Conservation (phyloP, 768 basidiomycete genomes). For the Tulasnella sp. region DNA sequence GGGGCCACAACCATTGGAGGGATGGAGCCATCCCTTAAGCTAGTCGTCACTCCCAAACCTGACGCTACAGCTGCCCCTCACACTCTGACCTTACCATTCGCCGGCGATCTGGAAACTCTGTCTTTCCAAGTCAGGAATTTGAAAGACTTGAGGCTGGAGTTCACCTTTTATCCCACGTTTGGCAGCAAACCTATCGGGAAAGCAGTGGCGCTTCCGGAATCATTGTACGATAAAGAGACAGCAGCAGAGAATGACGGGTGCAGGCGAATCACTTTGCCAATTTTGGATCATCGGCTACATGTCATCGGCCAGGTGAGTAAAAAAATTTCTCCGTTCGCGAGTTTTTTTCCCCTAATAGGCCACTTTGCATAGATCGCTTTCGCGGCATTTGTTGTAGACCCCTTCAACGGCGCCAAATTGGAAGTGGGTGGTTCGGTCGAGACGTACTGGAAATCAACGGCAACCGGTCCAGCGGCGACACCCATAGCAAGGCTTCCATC, state of each 20-base stretch:
- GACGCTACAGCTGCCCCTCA: constrained; percentile 83
- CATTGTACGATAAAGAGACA: background rate
- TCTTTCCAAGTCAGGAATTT: constrained; percentile 78
- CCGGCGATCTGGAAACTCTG: constrained; percentile 58
- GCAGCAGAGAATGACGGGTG: background rate
- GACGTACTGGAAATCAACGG: constrained; percentile 96
- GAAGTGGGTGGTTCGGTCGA: constrained; percentile 93
- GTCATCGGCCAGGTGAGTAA: constrained; percentile 79
- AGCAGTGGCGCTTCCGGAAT: constrained; percentile 66
- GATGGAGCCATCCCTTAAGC: constrained; percentile 63
- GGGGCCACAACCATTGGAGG: constrained; percentile 48
- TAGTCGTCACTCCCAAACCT: constrained; percentile 87
- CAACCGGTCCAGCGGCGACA: background rate
- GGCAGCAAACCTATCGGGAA: constrained; percentile 94
- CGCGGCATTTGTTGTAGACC: constrained; percentile 75
- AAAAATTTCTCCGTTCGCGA: background rate
- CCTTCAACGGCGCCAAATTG: constrained; percentile 85
- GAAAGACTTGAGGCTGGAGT: constrained; percentile 69
- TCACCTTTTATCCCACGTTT: constrained; percentile 95
- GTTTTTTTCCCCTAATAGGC: background rate
- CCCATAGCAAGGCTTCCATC: background rate
- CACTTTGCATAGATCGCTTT: constrained; percentile 60
- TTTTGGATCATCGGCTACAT: constrained; percentile 87
- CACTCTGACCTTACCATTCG: constrained; percentile 78
- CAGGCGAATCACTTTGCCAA: constrained; percentile 44